Conservation (phyloP, 352 stramenopile species). For the Phytophthora pinifolia region DNA sequence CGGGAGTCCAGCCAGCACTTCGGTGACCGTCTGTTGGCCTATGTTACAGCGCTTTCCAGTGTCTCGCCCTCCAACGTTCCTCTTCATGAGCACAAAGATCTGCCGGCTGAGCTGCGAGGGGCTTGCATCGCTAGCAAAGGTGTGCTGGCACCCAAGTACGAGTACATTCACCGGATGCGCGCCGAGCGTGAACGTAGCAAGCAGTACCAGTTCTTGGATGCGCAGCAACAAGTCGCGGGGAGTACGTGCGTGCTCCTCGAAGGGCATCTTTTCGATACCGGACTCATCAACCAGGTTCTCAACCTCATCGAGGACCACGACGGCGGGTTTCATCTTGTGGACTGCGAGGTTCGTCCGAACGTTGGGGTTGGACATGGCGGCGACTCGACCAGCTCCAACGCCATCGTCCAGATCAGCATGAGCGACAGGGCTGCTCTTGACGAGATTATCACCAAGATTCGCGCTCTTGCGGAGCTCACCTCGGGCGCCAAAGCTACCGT, state of each 20-base stretch:
- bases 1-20: conserved; percentile 95
- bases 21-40: conserved; percentile 90
- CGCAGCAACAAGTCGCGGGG: conserved; percentile 71
- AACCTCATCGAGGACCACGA: conserved; percentile 92
- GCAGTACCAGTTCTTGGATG: conserved; percentile 61
- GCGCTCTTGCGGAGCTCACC: conserved; percentile 80
- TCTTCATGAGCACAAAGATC: conserved; percentile 45
- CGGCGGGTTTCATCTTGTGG: conserved; percentile 89
- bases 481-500: conserved; percentile 85
- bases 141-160: conserved; percentile 81
- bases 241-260: conserved; percentile 83
- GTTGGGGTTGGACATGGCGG: conserved; percentile 34
- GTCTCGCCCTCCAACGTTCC: conserved; percentile 57
- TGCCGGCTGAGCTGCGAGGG: conserved; percentile 83
- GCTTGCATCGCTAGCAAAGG: conserved; percentile 92
- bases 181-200: conserved; percentile 76
- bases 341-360: conserved; percentile 90
- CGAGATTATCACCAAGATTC: conserved; percentile 85
- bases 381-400: conserved; percentile 54
- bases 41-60: conserved; percentile 65
- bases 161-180: conserved; percentile 93
- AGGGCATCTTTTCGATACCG: conserved; percentile 96
- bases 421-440: conserved; percentile 73
- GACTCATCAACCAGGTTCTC: conserved; percentile 95
- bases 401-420: conserved; percentile 86